phyloP scores from a whole-genome alignment of 768 basidiomycete genomes.

The Agaricus sinodeliciosus region DNA sequence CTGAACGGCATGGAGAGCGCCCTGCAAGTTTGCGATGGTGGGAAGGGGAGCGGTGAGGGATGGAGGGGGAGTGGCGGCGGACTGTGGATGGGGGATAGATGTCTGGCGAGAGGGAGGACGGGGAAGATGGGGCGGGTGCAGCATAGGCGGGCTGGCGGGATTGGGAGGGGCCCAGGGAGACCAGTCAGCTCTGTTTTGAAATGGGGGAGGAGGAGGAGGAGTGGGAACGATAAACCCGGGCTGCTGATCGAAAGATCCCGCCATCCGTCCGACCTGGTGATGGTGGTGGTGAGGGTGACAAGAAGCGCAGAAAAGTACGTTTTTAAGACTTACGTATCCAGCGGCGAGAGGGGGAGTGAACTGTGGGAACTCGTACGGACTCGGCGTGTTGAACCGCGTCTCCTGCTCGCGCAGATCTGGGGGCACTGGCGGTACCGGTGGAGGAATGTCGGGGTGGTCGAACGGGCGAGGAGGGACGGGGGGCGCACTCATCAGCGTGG shows the following conservation, averaged over 20 bases:
- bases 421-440: conserved; percentile 46
- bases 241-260: conserved; percentile 51
- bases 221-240: conserved; percentile 16
- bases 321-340: conserved; percentile 49
- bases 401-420: conserved; percentile 25
- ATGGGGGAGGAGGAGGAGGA: conserved; percentile 11
- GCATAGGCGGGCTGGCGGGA: conserved; percentile 6
- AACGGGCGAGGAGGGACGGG: conserved; percentile 23
- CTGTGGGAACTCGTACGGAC: conserved; percentile 21
- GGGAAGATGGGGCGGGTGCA: conserved; percentile 16
- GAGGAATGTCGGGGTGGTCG: conserved; percentile 20
- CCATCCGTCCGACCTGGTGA: conserved; percentile 42
- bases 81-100: conserved; percentile 36
- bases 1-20: conserved; percentile 45
- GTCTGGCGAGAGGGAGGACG: conserved; percentile 35
- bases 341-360: conserved; percentile 43
- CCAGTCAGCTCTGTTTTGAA: conserved; percentile 11
- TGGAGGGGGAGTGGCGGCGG: conserved; percentile 37
- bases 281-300: neutral
- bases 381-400: conserved; percentile 20
- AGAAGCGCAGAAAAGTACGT: no score
- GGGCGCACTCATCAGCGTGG: conserved; percentile 12
- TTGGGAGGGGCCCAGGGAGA: conserved; percentile 14
- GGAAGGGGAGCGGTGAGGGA: conserved; percentile 67
- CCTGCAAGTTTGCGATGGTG: conserved; percentile 49